Conservation (phyloP, 257 asterid species). For the Agastache rugosa region DNA sequence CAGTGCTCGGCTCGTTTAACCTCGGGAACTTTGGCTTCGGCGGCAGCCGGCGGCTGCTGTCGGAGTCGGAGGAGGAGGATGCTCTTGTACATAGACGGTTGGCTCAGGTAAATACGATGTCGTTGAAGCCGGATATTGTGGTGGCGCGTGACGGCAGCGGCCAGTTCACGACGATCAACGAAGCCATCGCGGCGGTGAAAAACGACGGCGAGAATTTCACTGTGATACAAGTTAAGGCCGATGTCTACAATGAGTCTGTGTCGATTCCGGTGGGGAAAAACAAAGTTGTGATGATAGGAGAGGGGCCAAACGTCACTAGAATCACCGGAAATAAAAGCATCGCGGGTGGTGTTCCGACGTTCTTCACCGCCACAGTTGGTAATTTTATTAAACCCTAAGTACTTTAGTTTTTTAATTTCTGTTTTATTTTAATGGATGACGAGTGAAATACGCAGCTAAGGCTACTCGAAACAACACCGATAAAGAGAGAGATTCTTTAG, state of each 20-base stretch:
- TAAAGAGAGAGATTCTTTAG: too few species aligned
- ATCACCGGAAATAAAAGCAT: conserved; percentile 51
- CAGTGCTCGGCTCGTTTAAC: conserved; percentile 31
- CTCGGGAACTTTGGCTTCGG: conserved; percentile 14
- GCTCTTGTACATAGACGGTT: conserved; percentile 25
- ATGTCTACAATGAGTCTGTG: conserved; percentile 53
- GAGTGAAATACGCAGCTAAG: too few species aligned
- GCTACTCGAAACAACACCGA: too few species aligned
- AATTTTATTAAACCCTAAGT: background rate
- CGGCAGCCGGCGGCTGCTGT: conserved; percentile 31
- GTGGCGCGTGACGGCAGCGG: conserved; percentile 79
- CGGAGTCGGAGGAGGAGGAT: background rate
- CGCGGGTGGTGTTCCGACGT: conserved; percentile 49
- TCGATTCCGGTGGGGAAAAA: conserved; percentile 38
- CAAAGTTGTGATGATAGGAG: conserved; percentile 57
- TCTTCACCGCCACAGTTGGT: conserved; percentile 57
- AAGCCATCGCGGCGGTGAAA: conserved; percentile 45
- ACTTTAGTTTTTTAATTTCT: too few species aligned
- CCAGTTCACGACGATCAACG: conserved; percentile 48
- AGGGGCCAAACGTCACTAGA: conserved; percentile 55
- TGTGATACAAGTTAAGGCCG: conserved; percentile 58
- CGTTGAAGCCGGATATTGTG: conserved; percentile 42
- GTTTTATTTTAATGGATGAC: too few species aligned
- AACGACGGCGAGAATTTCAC: conserved; percentile 31
- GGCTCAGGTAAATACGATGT: background rate